Conservation (phyloP, 2,329 filamentous ascomycete genomes). For the Sporothrix variecibatus region DNA sequence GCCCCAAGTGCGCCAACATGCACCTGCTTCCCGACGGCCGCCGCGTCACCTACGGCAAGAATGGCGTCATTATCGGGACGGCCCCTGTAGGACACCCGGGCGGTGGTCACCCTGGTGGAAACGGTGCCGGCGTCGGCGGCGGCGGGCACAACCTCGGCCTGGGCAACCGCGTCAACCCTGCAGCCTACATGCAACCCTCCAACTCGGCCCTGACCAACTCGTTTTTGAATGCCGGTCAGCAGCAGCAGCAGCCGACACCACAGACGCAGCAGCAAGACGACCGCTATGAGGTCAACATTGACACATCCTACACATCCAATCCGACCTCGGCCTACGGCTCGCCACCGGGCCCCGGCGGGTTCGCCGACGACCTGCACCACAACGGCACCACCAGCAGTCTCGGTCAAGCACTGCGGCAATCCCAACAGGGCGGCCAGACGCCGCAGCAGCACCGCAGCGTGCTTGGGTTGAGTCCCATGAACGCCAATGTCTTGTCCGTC, state of each 20-base stretch:
- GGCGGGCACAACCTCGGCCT: conserved; percentile 50
- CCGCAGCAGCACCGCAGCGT: conserved; percentile 52
- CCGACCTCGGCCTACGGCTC: conserved; percentile 73
- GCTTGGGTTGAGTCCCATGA: conserved; percentile 76
- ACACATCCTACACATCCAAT: conserved; percentile 59
- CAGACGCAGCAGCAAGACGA: conserved; percentile 37
- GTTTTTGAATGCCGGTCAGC: conserved; percentile 58
- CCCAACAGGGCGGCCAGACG: background rate
- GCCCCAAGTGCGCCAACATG: conserved; percentile 93
- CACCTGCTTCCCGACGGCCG: conserved; percentile 93
- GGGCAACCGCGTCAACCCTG: conserved; percentile 68
- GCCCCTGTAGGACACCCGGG: background rate
- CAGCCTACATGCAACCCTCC: conserved; percentile 64
- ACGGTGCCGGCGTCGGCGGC: background rate
- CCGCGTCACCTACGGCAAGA: conserved; percentile 79
- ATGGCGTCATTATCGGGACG: conserved; percentile 63
- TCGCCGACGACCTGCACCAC: conserved; percentile 4
- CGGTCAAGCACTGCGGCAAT: conserved; percentile 58
- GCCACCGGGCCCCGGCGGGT: conserved; percentile 59
- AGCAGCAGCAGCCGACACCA: conserved; percentile 40
- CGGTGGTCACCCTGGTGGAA: too few relatives aligned
- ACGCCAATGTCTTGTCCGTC: conserved; percentile 75
- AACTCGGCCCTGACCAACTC: conserved; percentile 72
- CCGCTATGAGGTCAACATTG: conserved; percentile 59
- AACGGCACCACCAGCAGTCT: conserved; percentile 8